Evolutionary conservation across 2,329 filamentous ascomycete species (phyloP).

Genomic region (Fusarium xylarioides): DNA sequence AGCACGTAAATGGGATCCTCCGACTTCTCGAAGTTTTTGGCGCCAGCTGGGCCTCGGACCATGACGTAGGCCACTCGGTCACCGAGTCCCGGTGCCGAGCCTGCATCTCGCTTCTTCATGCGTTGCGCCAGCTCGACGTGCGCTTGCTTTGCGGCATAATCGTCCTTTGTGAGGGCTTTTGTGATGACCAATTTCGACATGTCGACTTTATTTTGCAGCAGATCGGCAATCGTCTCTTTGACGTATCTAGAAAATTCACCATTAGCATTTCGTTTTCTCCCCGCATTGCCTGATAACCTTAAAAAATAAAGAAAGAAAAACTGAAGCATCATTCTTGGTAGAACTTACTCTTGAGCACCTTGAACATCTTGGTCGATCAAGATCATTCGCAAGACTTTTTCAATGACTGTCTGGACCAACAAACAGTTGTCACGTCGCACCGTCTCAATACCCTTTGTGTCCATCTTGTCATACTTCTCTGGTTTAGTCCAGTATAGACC

Average conservation of each 20-base stretch:
- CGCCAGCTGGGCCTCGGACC: conserved; percentile 86
- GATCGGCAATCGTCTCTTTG: conserved; percentile 92
- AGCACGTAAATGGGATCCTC: conserved; percentile 97
- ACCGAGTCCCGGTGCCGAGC: conserved; percentile 89
- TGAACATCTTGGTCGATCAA: conserved; percentile 91
- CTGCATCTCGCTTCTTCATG: conserved; percentile 96
- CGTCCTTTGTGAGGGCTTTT: conserved; percentile 90
- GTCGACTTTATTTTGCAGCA: conserved; percentile 96
- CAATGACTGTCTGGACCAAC: conserved; percentile 95
- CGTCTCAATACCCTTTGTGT: conserved; percentile 98
- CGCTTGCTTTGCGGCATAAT: conserved; percentile 92
- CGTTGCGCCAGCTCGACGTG: conserved; percentile 95
- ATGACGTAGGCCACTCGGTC: conserved; percentile 99
- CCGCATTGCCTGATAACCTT: conserved; percentile 8
- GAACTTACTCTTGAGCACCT: conserved; percentile 88
- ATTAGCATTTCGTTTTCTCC: conserved; percentile 44
- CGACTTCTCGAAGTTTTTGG: conserved; percentile 96
- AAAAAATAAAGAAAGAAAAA: neutral
- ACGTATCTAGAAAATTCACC: conserved; percentile 75
- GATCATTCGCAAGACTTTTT: conserved; percentile 95
- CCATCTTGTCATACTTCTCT: conserved; percentile 98
- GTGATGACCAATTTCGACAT: conserved; percentile 99
- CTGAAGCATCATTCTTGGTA: conserved; percentile 1
- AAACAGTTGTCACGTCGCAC: conserved; percentile 96
- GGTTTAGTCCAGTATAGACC: conserved; percentile 97